Evolutionary conservation across 768 basidiomycete genomes (phyloP), one percentile per base, ranked within the genome.

Genomic region (Tephrocybe sp.): DNA sequence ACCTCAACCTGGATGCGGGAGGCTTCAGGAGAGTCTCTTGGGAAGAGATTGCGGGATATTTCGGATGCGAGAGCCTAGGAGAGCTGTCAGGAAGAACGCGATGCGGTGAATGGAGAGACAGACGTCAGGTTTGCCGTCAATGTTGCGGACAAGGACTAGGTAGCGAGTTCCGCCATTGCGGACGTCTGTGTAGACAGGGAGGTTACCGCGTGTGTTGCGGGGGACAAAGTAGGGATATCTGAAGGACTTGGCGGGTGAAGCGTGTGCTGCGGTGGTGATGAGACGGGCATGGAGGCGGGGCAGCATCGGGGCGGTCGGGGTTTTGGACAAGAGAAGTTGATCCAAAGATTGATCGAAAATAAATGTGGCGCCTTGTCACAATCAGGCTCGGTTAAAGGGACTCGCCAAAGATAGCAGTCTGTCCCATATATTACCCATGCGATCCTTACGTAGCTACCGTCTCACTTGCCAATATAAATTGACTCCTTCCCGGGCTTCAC

Each of bases 111-210:
- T 44, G 23, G 47, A 51, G n/a, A 53, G 45, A 72, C 78, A 56
- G 62, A 88, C 89, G 50, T 74, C 67, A 53, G 71, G 61, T 55
- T 80, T 75, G 17, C 89, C 90, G 51, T 89, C 76, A 8, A 92
- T 72, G 66, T 90, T 86, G 46, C 84, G 79, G 51, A 92, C 74
- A 39, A 78, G 73, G 38, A 86, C 67, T 30, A 79, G 70, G 54
- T 81, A 70, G 49, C 81, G 79, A 3, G 83, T 78, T 52, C 85
- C 79, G 25, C 69, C 80, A 64, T 86, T 88, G 55, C 85, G 82
- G 39, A 88, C 63, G 64, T 90, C 86, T 24, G 85, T 79, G 65
- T 90, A 90, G 21, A 92, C 86, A 38, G 89, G 88, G 25, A 91
- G 74, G 42, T 79, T 78, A 26, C 86, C 85, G 44, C 75, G 75